phyloP scores from a whole-genome alignment of 2,329 filamentous ascomycete species.

The Pseudopyrenochaeta lycopersici region DNA sequence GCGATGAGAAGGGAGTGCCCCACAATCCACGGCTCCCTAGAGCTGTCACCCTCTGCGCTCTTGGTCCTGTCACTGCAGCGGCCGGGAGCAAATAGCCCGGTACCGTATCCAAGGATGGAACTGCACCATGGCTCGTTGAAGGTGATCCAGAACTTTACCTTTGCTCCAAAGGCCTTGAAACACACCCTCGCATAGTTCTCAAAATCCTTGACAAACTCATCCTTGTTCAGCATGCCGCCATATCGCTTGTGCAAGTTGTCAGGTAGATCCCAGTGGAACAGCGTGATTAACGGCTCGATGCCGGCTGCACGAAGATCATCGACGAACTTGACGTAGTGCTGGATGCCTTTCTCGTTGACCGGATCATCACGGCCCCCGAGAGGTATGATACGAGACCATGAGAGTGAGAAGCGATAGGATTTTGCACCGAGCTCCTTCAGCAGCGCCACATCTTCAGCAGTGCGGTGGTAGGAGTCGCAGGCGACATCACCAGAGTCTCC shows the following conservation, averaged over 20 bases:
- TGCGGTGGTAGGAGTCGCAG: conserved; percentile 87
- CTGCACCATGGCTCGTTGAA: conserved; percentile 93
- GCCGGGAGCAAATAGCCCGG: conserved; percentile 83
- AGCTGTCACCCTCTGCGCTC: conserved; percentile 75
- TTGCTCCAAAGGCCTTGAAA: conserved; percentile 75
- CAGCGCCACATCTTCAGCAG: conserved; percentile 77
- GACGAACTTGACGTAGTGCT: conserved; percentile 81
- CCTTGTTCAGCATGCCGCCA: conserved; percentile 79
- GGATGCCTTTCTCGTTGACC: conserved; percentile 78
- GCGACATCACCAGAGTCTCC: conserved; percentile 78
- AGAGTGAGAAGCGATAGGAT: conserved; percentile 85
- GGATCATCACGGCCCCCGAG: conserved; percentile 84
- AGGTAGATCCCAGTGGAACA: conserved; percentile 90
- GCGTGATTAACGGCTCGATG: conserved; percentile 82
- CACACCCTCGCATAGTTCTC: conserved; percentile 79
- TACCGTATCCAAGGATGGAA: conserved; percentile 80
- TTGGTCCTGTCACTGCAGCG: conserved; percentile 78
- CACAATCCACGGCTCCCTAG: conserved; percentile 81
- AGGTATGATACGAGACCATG: conserved; percentile 84
- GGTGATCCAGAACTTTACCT: conserved; percentile 88
- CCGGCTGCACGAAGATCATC: conserved; percentile 79
- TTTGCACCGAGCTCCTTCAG: conserved; percentile 77
- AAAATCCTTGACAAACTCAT: conserved; percentile 84
- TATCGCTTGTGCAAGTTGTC: conserved; percentile 81
- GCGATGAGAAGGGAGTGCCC: conserved; percentile 83